Base-by-base conservation (phyloP, 2,329 filamentous ascomycete genomes). In the Talaromyces sp. region DNA sequence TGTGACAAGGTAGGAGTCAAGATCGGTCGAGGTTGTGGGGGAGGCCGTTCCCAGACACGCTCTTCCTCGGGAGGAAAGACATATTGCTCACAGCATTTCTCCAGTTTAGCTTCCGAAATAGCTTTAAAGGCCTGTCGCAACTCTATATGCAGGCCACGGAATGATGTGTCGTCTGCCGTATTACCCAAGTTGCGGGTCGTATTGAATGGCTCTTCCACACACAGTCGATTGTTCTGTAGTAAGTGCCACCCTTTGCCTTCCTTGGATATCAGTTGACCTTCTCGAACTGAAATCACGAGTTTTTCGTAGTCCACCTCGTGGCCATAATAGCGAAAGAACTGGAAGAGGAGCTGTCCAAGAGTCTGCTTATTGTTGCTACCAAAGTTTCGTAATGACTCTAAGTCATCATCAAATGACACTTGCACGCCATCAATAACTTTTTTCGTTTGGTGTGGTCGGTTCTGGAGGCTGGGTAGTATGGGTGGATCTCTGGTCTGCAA, bases 191-290 rank as follows among this genome's bases (percentile, higher is more conserved):
- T 99, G 50, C 95, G 87, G 40, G 84, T 83, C 4, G 84, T 89
- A 70, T 96, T 99, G 81, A 99, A 99, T 0, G 95, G 95, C 74
- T 99, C 95, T 73, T 99, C 95, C 10, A 99, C 91, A 73, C 94
- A 97, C 34, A 99, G 83, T 65, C 90, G 87, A 70, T 96, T 95
- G 70, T 93, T 92, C 61, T 89, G 80, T 40, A 85, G 82, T 57
- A 90, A 82, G 70, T 93, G 87, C 95, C 95, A 98, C 30, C 88
- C 88, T 80, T 98, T 98, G 61, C 92, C 91, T 65, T 86, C 83
- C 74, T 96, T 94, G 8, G 88, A 87, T 61, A 96, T 79, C 61
- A 93, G 78, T 68, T 85, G 89, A 10, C 94, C 95, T 68, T 90
- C 84, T 27, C 93, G 87, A 56, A 99, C 89, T 0, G 95, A 98